phyloP scores from a whole-genome alignment of 2,329 filamentous ascomycete genomes.

The Knoxdaviesia proteae region DNA sequence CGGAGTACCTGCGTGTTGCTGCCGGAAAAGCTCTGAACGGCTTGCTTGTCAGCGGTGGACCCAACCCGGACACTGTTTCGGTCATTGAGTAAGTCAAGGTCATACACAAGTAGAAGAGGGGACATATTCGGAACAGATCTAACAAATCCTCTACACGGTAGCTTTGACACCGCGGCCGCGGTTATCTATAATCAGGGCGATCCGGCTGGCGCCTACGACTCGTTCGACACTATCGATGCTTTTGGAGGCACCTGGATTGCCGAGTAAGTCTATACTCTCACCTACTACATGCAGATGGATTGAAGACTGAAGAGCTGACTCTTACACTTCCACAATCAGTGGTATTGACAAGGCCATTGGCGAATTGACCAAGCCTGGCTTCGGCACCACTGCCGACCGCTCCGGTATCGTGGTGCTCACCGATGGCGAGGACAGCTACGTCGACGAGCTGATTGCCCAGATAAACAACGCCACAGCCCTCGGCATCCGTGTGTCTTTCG shows the following conservation, averaged over 20 bases:
- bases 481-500: conserved; percentile 7
- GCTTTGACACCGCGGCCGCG: conserved; percentile 5
- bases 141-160: background rate
- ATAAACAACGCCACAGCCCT: conserved; percentile 3
- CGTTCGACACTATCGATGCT: conserved; percentile 6
- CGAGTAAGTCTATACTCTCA: background rate
- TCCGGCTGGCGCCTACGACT: conserved; percentile 3
- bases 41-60: conserved; percentile 5
- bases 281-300: no score
- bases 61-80: conserved; percentile 5
- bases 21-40: conserved; percentile 6
- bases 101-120: no score
- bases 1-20: conserved; percentile 4
- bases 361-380: conserved; percentile 3
- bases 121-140: no score
- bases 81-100: conserved; percentile 6
- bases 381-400: conserved; percentile 4
- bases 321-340: conserved; percentile 1
- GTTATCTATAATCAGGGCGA: conserved; percentile 7
- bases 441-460: conserved; percentile 2
- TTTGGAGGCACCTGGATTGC: conserved; percentile 5
- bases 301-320: background rate
- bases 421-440: conserved; percentile 6
- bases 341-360: conserved; percentile 6
- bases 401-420: conserved; percentile 7